These are phyloP conservation scores for Ceriops zippeliana DNA, from an alignment of 345 rosid genomes.

Conservation along the genomic window DNA sequence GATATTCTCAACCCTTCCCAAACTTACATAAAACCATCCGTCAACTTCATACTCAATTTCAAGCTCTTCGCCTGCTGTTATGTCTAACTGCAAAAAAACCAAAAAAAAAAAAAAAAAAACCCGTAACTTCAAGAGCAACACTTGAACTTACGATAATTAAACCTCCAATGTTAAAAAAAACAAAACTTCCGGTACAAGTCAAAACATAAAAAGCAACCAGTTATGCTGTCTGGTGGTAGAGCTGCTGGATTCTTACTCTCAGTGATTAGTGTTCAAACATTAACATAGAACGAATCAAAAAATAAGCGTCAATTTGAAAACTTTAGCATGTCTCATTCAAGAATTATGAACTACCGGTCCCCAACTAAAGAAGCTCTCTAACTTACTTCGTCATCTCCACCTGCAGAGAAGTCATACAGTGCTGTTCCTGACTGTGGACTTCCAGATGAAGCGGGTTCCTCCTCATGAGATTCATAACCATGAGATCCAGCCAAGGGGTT, in stretches of 20 bases:
- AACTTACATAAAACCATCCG: slow-evolving; percentile 97
- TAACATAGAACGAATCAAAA: background rate
- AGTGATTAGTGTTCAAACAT: no score
- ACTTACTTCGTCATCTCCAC: slow-evolving; percentile 97
- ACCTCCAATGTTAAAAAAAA: no score
- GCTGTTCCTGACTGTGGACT: slow-evolving; percentile 71
- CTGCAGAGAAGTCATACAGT: slow-evolving; percentile 92
- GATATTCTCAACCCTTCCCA: background rate
- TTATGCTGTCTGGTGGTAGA: no score
- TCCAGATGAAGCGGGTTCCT: slow-evolving; percentile 53
- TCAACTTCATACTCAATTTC: slow-evolving; percentile 97
- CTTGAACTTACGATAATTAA: background rate
- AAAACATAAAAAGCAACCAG: no score
- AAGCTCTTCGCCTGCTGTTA: slow-evolving; percentile 89
- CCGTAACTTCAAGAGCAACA: background rate
- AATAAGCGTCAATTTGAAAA: background rate
- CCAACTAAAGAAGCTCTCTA: slow-evolving; percentile 3
- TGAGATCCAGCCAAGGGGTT: slow-evolving; percentile 56
- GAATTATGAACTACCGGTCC: background rate
- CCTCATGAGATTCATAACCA: slow-evolving; percentile 66
- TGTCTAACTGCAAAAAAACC: slow-evolving; percentile 63
- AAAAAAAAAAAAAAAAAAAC: slow-evolving; percentile 7
- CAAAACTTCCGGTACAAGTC: no score
- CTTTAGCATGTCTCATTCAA: background rate
- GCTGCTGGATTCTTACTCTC: no score